Conservation (phyloP, 2,329 filamentous ascomycete genomes). For the Drechslerella stenobrocha region DNA sequence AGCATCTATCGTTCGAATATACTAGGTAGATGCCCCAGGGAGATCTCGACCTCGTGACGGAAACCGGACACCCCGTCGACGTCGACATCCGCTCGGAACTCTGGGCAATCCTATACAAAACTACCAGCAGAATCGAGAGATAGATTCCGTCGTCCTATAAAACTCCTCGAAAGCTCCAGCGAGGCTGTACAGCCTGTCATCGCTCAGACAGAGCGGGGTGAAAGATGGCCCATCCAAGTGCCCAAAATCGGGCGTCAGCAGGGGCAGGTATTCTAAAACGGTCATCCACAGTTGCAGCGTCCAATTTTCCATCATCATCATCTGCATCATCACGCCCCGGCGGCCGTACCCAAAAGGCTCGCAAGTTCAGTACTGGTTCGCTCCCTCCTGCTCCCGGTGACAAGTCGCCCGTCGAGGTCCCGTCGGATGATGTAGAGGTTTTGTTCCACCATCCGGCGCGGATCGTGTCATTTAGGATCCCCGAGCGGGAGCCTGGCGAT, state of each 20-base stretch:
- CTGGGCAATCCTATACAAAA: too few species aligned
- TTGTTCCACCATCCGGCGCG: conserved; percentile 43
- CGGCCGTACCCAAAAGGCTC: background rate
- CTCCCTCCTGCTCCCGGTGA: conserved; percentile 35
- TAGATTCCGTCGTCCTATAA: too few species aligned
- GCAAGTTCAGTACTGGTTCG: conserved; percentile 39
- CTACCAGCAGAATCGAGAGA: too few species aligned
- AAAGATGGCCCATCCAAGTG: background rate
- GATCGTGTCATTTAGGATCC: conserved; percentile 39
- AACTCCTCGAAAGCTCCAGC: background rate
- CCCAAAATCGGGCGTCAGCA: background rate
- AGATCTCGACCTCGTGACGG: background rate
- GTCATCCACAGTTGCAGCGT: background rate
- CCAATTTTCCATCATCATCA: background rate
- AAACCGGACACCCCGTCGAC: background rate
- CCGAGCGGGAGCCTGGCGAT: conserved; percentile 27
- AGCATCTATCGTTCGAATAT: background rate
- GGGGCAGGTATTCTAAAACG: background rate
- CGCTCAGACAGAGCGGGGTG: background rate
- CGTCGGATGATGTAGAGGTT: conserved; percentile 35
- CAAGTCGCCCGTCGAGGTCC: conserved; percentile 32
- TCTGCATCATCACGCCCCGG: conserved; percentile 9
- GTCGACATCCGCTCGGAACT: too few species aligned
- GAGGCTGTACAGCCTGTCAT: too few species aligned
- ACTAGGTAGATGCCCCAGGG: too few species aligned